These are phyloP conservation scores for Oenanthe javanica DNA, from an alignment of 140 eudicot species.

Conservation along the genomic window DNA sequence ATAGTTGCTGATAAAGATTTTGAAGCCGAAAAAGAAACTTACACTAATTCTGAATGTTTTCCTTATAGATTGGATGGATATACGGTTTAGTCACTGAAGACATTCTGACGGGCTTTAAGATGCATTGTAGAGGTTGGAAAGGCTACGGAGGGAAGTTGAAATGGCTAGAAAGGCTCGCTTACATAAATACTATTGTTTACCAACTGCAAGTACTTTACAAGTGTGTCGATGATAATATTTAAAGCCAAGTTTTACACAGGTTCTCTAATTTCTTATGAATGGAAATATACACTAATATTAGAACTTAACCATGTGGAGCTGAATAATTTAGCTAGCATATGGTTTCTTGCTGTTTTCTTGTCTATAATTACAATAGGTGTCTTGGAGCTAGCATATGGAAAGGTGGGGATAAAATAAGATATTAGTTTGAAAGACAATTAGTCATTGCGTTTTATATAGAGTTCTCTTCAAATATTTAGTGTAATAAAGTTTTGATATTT, in stretches of 20 bases:
- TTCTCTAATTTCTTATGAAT: neutral
- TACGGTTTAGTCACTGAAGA: slow-evolving; percentile 90
- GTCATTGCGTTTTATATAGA: too few relatives aligned
- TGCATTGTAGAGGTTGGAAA: slow-evolving; percentile 93
- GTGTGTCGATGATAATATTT: neutral
- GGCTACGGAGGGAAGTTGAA: slow-evolving; percentile 82
- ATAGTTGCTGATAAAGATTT: slow-evolving; percentile 73
- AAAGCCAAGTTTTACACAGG: neutral
- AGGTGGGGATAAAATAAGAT: too few relatives aligned
- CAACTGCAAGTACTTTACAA: slow-evolving; percentile 47
- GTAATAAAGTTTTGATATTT: too few relatives aligned
- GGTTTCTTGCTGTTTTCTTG: slow-evolving; percentile 80
- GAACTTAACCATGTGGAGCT: slow-evolving; percentile 37
- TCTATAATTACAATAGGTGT: slow-evolving; percentile 66
- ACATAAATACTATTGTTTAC: slow-evolving; percentile 81
- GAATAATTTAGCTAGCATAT: slow-evolving; percentile 74
- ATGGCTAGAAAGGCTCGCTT: slow-evolving; percentile 72
- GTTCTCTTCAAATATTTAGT: too few relatives aligned
- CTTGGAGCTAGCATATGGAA: slow-evolving; percentile 82
- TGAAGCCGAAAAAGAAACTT: slow-evolving; percentile 70
- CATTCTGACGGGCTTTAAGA: slow-evolving; percentile 86
- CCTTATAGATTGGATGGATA: slow-evolving; percentile 81
- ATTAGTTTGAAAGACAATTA: too few relatives aligned
- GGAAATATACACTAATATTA: neutral
- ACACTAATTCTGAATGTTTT: slow-evolving; percentile 40